phyloP scores from a whole-genome alignment of 345 rosid species.

The Aquilaria malaccensis region DNA sequence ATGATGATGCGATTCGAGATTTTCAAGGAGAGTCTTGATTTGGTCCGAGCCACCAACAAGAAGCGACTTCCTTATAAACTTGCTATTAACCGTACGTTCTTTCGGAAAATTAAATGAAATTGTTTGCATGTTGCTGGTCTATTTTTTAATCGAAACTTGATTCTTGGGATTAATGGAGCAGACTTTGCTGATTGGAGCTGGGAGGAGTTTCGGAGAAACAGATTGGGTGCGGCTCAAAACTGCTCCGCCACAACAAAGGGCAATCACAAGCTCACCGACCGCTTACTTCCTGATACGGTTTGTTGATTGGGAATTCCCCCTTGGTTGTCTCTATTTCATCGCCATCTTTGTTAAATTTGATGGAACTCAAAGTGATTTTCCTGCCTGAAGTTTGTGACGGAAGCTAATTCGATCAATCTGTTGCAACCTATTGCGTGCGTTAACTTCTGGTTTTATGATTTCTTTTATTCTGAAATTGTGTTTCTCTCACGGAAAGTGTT shows the following conservation, averaged over 20 bases:
- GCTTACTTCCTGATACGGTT: conserved; percentile 52
- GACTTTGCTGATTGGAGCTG: conserved; percentile 93
- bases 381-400: too few species aligned
- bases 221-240: conserved; percentile 92
- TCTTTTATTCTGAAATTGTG: too few species aligned
- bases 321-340: too few species aligned
- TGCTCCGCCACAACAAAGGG: conserved; percentile 91
- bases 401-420: too few species aligned
- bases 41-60: conserved; percentile 69
- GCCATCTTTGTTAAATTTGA: too few species aligned
- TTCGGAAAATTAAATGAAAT: neutral
- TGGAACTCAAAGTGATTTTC: too few species aligned
- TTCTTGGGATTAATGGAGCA: conserved; percentile 21
- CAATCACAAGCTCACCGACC: conserved; percentile 63
- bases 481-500: too few species aligned
- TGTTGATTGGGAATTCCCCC: neutral
- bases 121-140: neutral
- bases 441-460: too few species aligned
- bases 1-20: conserved; percentile 61
- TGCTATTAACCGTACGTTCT: conserved; percentile 55
- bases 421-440: too few species aligned
- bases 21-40: conserved; percentile 64
- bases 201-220: conserved; percentile 79
- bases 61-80: conserved; percentile 64
- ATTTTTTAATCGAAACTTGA: neutral